These are phyloP conservation scores for Kodamaea fungicola DNA, from an alignment of 1,139 yeast genomes.

Conservation along the genomic window DNA sequence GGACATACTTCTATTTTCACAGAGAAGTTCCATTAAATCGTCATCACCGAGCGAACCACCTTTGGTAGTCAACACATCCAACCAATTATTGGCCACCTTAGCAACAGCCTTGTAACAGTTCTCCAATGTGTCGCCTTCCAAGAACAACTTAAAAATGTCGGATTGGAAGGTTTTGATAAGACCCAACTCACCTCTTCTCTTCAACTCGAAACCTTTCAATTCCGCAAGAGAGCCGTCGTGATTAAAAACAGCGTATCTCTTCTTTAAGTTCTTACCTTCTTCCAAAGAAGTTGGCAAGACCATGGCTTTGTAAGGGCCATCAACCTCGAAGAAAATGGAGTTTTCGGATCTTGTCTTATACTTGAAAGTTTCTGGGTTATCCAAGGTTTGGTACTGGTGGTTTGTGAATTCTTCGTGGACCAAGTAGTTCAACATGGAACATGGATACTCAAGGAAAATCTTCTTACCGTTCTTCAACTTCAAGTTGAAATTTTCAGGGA, in stretches of 20 bases:
- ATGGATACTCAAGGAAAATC: conserved; percentile 81
- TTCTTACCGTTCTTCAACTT: conserved; percentile 75
- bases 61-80: conserved; percentile 84
- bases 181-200: conserved; percentile 94
- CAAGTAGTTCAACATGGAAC: conserved; percentile 91
- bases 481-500: conserved; percentile 84
- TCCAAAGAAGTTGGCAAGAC: conserved; percentile 94
- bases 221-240: conserved; percentile 94
- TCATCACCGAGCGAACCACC: conserved; percentile 91
- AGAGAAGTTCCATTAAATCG: conserved; percentile 89
- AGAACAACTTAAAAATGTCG: conserved; percentile 85
- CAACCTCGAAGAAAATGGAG: conserved; percentile 95
- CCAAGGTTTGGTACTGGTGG: conserved; percentile 86
- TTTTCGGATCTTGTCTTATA: conserved; percentile 84
- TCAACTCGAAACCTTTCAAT: conserved; percentile 92
- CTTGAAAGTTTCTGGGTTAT: conserved; percentile 62
- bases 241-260: conserved; percentile 95
- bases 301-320: conserved; percentile 99
- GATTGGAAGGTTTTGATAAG: conserved; percentile 92
- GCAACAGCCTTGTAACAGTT: conserved; percentile 89
- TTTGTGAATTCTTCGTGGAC: conserved; percentile 92
- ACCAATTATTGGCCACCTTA: conserved; percentile 90
- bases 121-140: conserved; percentile 78
- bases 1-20: conserved; percentile 96
- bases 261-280: conserved; percentile 95